Percentiles rank a stretch among this genome's conserved stretches.
Evolutionary conservation across 257 asterid species (phyloP).

Genomic region (Solanum verrucosum): DNA sequence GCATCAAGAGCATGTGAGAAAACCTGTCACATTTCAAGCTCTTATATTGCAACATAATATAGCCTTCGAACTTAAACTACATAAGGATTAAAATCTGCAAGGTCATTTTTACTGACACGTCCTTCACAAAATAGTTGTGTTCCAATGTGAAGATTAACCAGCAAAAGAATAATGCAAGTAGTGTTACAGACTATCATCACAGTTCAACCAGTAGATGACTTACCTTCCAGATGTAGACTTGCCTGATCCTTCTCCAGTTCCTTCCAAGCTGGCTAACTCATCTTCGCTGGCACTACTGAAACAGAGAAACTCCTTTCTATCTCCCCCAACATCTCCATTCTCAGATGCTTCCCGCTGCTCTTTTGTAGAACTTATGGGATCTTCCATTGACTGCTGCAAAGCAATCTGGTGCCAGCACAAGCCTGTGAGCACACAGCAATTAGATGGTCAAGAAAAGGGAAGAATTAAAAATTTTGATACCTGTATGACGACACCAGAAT

Average conservation of each 20-base stretch:
- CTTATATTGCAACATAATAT: not conserved
- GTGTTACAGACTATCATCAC: not conserved
- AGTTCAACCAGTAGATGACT: not conserved
- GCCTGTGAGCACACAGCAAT: slow-evolving; percentile 4
- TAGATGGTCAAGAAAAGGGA: not conserved
- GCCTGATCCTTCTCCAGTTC: slow-evolving; percentile 10
- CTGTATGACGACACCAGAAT: slow-evolving; percentile 25
- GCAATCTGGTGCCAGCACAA: slow-evolving; percentile 15
- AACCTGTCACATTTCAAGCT: not conserved
- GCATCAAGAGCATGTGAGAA: not conserved
- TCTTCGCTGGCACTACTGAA: slow-evolving; percentile 23
- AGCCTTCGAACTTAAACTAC: not conserved
- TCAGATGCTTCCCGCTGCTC: slow-evolving; percentile 8
- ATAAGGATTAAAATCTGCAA: not conserved
- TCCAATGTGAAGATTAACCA: not conserved
- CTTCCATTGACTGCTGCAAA: slow-evolving; percentile 26
- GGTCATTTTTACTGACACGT: not conserved
- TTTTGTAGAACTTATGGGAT: slow-evolving; percentile 9
- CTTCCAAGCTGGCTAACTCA: slow-evolving; percentile 15
- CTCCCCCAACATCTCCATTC: slow-evolving; percentile 10
- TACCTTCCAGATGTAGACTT: slow-evolving; percentile 27
- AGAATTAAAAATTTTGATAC: not conserved
- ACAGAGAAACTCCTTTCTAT: slow-evolving; percentile 12
- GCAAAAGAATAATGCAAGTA: not conserved
- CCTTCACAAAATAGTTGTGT: not conserved